These are phyloP conservation scores for Suhomyces wounanorum DNA, from an alignment of 1,139 yeast genomes.

Conservation along the genomic window DNA sequence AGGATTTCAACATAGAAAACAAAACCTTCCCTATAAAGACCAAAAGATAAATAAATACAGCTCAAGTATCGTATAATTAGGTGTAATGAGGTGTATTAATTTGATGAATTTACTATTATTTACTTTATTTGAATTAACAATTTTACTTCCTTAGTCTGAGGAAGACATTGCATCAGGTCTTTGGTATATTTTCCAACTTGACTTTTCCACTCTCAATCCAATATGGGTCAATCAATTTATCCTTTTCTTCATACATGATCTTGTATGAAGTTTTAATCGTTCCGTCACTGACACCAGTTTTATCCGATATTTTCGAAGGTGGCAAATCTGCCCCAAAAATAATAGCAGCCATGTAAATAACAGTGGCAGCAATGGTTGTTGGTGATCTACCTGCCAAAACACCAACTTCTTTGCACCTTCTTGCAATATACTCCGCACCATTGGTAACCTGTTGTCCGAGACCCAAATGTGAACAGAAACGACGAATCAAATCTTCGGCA, in stretches of 20 bases:
- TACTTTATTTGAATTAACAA: neutral
- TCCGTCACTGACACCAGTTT: slow-evolving; percentile 97
- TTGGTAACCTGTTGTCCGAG: slow-evolving; percentile 81
- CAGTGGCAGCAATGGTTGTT: slow-evolving; percentile 96
- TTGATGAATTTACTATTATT: neutral
- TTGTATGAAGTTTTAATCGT: slow-evolving; percentile 93
- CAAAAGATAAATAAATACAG: neutral
- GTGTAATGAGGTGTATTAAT: neutral
- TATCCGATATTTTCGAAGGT: slow-evolving; percentile 84
- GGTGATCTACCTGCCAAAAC: slow-evolving; percentile 97
- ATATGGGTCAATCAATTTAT: slow-evolving; percentile 73
- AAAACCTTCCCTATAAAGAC: neutral
- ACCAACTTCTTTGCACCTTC: slow-evolving; percentile 86
- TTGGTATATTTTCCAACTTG: slow-evolving; percentile 61
- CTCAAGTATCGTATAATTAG: too few relatives aligned
- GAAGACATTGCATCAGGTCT: slow-evolving; percentile 21
- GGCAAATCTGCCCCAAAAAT: slow-evolving; percentile 71
- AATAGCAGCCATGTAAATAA: slow-evolving; percentile 88
- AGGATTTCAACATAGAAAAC: neutral
- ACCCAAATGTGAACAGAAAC: slow-evolving; percentile 95
- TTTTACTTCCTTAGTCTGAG: neutral
- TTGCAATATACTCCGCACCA: slow-evolving; percentile 91
- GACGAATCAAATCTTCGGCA: slow-evolving; percentile 91
- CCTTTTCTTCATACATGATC: slow-evolving; percentile 73
- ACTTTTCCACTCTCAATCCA: slow-evolving; percentile 78